phyloP scores from a whole-genome alignment of 495 filamentous ascomycete species.

The Tuber microsphaerosporum region DNA sequence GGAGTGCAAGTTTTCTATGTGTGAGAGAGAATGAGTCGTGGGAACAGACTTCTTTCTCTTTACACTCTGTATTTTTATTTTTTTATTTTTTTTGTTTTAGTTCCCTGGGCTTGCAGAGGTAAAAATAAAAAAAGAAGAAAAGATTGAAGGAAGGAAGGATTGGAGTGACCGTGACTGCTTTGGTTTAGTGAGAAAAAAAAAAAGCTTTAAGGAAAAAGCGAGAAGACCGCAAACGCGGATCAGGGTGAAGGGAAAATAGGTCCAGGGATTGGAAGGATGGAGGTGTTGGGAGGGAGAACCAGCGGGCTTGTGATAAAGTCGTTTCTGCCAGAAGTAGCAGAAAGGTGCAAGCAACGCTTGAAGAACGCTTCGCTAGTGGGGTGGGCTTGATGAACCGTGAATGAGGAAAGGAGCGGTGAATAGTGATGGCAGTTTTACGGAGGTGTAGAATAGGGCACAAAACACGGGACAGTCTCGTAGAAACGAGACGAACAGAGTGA shows the following conservation, averaged over 20 bases:
- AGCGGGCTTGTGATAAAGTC: constrained; percentile 5
- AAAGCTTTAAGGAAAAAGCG: constrained; percentile 17
- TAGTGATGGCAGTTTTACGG: constrained; percentile 22
- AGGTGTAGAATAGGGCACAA: constrained; percentile 29
- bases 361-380: not conserved
- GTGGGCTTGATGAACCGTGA: not conserved
- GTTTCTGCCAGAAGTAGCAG: constrained; percentile 12
- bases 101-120: constrained; percentile 24
- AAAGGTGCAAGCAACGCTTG: not conserved
- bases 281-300: constrained; percentile 12
- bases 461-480: constrained; percentile 37
- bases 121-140: not conserved
- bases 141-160: constrained; percentile 12
- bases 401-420: constrained; percentile 11
- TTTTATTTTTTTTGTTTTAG: constrained; percentile 12
- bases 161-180: constrained; percentile 39
- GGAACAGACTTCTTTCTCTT: constrained; percentile 24
- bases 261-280: constrained; percentile 20
- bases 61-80: constrained; percentile 14
- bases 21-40: constrained; percentile 9
- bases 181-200: constrained; percentile 28
- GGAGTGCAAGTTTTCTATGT: constrained; percentile 1
- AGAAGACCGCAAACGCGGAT: constrained; percentile 29
- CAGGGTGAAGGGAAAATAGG: constrained; percentile 17
- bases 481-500: constrained; percentile 36